These are phyloP conservation scores for Suillus subluteus DNA, from an alignment of 768 basidiomycete genomes.

Conservation along the genomic window DNA sequence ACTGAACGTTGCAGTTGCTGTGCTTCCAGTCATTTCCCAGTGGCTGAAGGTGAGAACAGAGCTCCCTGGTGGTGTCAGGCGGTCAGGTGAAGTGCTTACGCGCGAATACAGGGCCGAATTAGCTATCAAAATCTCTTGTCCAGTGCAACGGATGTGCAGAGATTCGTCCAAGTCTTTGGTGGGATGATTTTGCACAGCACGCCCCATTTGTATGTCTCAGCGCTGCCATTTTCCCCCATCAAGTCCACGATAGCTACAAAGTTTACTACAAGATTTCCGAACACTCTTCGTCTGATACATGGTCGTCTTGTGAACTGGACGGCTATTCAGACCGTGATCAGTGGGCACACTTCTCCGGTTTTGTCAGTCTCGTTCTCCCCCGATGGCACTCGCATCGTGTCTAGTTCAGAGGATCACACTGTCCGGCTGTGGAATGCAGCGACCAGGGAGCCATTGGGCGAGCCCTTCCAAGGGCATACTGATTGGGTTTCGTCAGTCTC, in stretches of 20 bases:
- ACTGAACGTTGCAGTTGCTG: neutral
- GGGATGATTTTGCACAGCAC: slow-evolving; percentile 19
- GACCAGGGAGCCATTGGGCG: slow-evolving; percentile 8
- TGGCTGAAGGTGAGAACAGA: neutral
- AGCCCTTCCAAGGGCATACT: slow-evolving; percentile 15
- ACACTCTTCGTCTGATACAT: neutral
- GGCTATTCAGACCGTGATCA: slow-evolving; percentile 9
- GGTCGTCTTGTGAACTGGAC: slow-evolving; percentile 3
- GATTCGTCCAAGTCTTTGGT: slow-evolving; percentile 20
- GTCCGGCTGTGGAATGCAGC: slow-evolving; percentile 23
- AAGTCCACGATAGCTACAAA: slow-evolving; percentile 29
- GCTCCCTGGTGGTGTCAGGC: neutral
- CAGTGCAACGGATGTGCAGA: slow-evolving; percentile 11
- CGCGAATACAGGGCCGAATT: neutral
- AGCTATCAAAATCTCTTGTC: neutral
- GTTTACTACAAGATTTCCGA: slow-evolving; percentile 3
- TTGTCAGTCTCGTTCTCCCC: slow-evolving; percentile 7
- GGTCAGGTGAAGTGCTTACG: neutral
- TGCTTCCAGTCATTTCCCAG: neutral
- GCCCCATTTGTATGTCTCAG: slow-evolving; percentile 30
- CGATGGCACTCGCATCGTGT: slow-evolving; percentile 20
- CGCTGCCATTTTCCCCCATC: slow-evolving; percentile 25
- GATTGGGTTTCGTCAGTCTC: slow-evolving; percentile 4
- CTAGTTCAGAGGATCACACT: neutral
- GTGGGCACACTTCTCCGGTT: slow-evolving; percentile 6